Percentiles rank a stretch among this genome's conserved stretches.
Conservation (phyloP, 2,329 filamentous ascomycete species). For the Sporothrix schenckii region DNA sequence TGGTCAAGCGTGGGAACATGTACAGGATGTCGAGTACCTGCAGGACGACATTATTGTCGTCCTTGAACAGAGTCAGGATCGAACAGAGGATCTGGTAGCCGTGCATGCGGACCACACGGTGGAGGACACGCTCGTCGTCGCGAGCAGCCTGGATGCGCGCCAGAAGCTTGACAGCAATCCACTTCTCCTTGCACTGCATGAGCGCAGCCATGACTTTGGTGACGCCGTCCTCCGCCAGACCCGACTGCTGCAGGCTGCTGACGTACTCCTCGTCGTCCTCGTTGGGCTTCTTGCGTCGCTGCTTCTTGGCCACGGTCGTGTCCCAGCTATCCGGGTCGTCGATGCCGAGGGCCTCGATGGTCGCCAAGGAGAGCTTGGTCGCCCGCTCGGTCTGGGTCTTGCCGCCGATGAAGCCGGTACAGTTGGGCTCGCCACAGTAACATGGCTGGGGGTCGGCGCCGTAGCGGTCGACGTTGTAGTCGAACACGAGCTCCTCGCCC, state of each 20-base stretch:
- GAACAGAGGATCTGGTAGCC: conserved; percentile 94
- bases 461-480: conserved; percentile 99
- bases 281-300: conserved; percentile 85
- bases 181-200: conserved; percentile 98
- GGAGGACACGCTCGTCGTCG: conserved; percentile 82
- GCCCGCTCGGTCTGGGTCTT: conserved; percentile 96
- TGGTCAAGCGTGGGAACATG: conserved; percentile 83
- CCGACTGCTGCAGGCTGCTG: conserved; percentile 79
- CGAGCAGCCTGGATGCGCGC: conserved; percentile 78
- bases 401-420: conserved; percentile 93
- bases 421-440: conserved; percentile 93
- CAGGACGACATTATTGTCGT: conserved; percentile 86
- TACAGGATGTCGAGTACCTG: conserved; percentile 90
- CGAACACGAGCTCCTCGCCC: conserved; percentile 96
- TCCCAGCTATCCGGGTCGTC: conserved; percentile 93
- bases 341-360: conserved; percentile 93
- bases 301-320: conserved; percentile 83
- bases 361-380: conserved; percentile 85
- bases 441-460: conserved; percentile 95
- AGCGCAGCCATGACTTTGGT: conserved; percentile 95
- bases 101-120: conserved; percentile 92
- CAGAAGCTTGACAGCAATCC: conserved; percentile 95
- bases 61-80: conserved; percentile 78
- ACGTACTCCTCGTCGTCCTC: conserved; percentile 97
- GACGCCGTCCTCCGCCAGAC: conserved; percentile 78